Base-by-base conservation (phyloP, 495 filamentous ascomycete genomes). In the Aspergillus baeticus region DNA sequence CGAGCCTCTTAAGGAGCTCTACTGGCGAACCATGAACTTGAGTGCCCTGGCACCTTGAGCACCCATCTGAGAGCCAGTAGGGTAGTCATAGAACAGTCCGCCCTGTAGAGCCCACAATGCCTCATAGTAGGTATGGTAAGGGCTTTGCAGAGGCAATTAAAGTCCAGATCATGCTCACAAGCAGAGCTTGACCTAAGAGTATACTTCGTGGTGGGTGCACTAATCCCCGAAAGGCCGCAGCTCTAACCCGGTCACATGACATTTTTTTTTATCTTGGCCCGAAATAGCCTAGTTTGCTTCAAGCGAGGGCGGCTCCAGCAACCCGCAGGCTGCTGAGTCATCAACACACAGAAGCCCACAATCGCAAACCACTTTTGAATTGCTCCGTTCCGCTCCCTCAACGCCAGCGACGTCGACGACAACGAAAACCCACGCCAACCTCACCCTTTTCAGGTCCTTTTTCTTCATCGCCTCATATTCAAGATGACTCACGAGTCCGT, bases 401-500 rank as follows among this genome's bases (percentile, higher is more conserved):
- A 73, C 73, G 61, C 63, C 67, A 50, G 47, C 47, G 45, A 45
- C 64, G 68, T 65, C 72, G 72, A 69, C 72, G 66, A 70, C 72
- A 58, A 37, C 35, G 47, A 34, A 34, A 57, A 49, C 64, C 63
- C 65, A 65, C 64, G 63, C 60, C 63, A 66, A 67, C 65, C 26
- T 29, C 26, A 70, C 70, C 70, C 67, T 70, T 42, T 66, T 61
- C 63, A 64, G 63, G 62, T 64, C n/a, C n/a, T 68, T 68, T 26
- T 63, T 59, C 61, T 67, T 69, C 26, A 29, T 29, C 64, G 55
- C 65, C 56, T 56, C 54, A 59, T 67, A 65, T 64, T 70, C 74
- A 83, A 90, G 69, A 96, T 96, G 92, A 92, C 92, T 85, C 92
- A 98, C 91, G 94, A 97, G 82, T 90, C 87, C 64, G 92, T 98